A percentile compares a stretch with the other conserved stretches of the same genome.
Evolutionary conservation across 208 protist species (phyloP).

Genomic region (Leishmania guyanensis): DNA sequence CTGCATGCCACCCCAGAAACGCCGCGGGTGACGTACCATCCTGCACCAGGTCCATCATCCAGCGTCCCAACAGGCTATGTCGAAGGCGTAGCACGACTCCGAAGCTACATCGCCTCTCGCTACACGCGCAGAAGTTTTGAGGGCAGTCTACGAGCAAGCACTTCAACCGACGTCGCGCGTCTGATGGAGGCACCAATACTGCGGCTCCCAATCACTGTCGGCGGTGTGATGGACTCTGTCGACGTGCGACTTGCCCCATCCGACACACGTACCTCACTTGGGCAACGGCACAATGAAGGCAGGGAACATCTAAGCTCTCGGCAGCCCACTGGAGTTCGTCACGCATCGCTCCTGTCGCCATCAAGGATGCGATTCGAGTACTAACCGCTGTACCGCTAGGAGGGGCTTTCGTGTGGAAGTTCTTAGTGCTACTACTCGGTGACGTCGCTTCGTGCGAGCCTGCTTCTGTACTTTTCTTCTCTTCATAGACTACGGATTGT

Average conservation of each 20-base stretch:
- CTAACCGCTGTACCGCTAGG: not conserved
- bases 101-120: slow-evolving; percentile 46
- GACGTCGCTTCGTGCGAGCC: not conserved
- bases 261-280: not conserved
- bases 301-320: not conserved
- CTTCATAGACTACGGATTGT: not conserved
- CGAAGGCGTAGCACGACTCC: slow-evolving; percentile 71
- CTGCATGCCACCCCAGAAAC: slow-evolving; percentile 42
- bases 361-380: not conserved
- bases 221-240: slow-evolving; percentile 28
- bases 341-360: not conserved
- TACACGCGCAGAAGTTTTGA: slow-evolving; percentile 13
- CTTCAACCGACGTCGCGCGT: slow-evolving; percentile 5
- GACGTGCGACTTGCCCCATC: slow-evolving; percentile 58
- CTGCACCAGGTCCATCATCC: slow-evolving; percentile 58
- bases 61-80: slow-evolving; percentile 77
- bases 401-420: not conserved
- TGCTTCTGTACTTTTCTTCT: not conserved
- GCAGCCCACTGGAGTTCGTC: not conserved
- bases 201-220: slow-evolving; percentile 48
- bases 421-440: too few relatives aligned
- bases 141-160: slow-evolving; percentile 36
- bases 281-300: not conserved
- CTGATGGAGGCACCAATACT: slow-evolving; percentile 52
- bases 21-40: slow-evolving; percentile 52